A percentile compares a stretch with the other conserved stretches of the same genome.
Evolutionary conservation across 2,329 filamentous ascomycete genomes (phyloP).

Genomic region (Aspergillus niger): DNA sequence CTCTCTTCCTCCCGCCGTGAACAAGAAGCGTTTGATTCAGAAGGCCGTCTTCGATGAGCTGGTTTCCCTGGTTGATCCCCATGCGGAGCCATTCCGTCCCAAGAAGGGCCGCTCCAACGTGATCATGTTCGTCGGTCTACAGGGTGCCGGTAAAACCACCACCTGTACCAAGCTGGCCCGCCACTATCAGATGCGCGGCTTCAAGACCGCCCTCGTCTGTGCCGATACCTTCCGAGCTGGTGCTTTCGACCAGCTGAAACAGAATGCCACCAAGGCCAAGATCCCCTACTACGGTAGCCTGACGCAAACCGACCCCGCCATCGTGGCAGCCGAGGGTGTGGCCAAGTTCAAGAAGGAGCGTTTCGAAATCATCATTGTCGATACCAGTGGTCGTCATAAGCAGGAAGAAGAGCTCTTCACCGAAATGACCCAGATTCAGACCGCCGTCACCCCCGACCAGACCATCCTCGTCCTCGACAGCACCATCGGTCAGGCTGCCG

Average conservation of each 20-base stretch:
- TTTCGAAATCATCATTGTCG: conserved; percentile 98
- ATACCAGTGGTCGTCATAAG: conserved; percentile 91
- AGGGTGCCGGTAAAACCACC: conserved; percentile 97
- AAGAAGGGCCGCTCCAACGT: conserved; percentile 96
- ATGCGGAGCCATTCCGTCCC: conserved; percentile 91
- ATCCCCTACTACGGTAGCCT: conserved; percentile 98
- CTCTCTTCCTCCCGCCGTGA: conserved; percentile 83
- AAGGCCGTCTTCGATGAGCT: conserved; percentile 98
- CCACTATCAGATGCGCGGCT: conserved; percentile 91
- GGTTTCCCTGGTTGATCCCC: conserved; percentile 91
- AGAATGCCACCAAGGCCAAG: conserved; percentile 98
- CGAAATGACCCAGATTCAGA: conserved; percentile 96
- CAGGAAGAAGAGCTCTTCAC: conserved; percentile 95
- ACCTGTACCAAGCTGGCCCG: conserved; percentile 95
- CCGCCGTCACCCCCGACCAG: conserved; percentile 86
- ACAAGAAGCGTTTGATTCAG: conserved; percentile 98
- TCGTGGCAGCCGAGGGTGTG: conserved; percentile 92
- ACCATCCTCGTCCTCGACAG: conserved; percentile 98
- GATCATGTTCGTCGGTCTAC: conserved; percentile 98
- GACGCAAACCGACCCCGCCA: conserved; percentile 92
- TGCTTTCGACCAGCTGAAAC: conserved; percentile 97
- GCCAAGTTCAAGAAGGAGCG: conserved; percentile 99
- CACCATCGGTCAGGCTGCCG: conserved; percentile 93
- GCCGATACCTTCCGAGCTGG: conserved; percentile 98
- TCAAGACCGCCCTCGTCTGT: conserved; percentile 91